These are phyloP conservation scores for Plenodomus biglobosus DNA, from an alignment of 2,329 filamentous ascomycete genomes.

Conservation along the genomic window DNA sequence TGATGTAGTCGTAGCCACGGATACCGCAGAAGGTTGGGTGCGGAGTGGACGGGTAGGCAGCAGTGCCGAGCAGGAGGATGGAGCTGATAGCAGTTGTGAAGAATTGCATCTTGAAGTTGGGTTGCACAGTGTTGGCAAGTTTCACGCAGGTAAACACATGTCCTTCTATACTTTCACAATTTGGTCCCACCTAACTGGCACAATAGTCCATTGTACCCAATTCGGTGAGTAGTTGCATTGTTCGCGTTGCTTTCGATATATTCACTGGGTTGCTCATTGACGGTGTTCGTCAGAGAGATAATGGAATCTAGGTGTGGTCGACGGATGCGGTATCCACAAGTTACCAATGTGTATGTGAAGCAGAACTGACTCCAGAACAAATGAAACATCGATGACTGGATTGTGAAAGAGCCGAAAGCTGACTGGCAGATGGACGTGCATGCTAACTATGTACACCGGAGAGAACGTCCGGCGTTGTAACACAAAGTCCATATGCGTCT, in stretches of 20 bases:
- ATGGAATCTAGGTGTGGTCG: neutral
- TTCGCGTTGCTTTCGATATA: neutral
- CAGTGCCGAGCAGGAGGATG: neutral
- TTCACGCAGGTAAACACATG: neutral
- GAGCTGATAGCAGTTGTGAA: neutral
- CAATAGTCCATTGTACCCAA: neutral
- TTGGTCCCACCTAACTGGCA: neutral
- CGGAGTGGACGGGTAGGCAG: neutral
- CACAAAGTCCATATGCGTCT: too few relatives aligned
- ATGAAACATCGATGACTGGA: too few relatives aligned
- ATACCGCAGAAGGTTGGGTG: neutral
- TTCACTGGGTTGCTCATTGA: neutral
- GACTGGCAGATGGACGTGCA: too few relatives aligned
- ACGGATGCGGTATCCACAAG: too few relatives aligned
- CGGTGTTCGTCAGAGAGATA: neutral
- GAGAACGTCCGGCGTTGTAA: too few relatives aligned
- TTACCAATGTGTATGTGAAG: too few relatives aligned
- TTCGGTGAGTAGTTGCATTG: neutral
- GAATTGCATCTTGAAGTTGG: neutral
- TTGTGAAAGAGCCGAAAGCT: too few relatives aligned
- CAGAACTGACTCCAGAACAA: too few relatives aligned
- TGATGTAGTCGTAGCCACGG: neutral
- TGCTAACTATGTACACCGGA: too few relatives aligned
- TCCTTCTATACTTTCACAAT: neutral
- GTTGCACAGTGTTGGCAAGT: too few relatives aligned